Percentiles rank a stretch among this genome's conserved stretches.
These are phyloP conservation scores for Solanum neorickii DNA, from an alignment of 257 asterid species.

Conservation along the genomic window DNA sequence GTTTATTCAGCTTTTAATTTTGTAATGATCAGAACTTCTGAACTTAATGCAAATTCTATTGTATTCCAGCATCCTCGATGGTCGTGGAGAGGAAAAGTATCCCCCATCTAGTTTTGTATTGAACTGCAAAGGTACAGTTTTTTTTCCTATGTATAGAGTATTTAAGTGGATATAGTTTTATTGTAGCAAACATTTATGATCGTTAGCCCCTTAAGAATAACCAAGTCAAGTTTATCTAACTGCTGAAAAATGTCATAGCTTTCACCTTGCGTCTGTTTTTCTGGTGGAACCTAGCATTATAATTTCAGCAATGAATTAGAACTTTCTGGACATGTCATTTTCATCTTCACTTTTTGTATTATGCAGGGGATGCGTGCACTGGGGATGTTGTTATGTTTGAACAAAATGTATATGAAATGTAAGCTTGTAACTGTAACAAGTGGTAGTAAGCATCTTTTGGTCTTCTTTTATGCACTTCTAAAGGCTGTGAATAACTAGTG, in stretches of 20 bases:
- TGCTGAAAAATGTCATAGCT: not conserved
- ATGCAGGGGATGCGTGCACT: conserved; percentile 84
- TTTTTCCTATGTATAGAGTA: not conserved
- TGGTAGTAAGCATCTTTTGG: not conserved
- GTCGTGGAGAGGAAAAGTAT: conserved; percentile 69
- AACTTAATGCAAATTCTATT: not conserved
- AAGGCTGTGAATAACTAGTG: not conserved
- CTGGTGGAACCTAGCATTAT: not conserved
- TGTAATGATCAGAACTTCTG: not conserved
- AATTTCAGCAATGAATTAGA: not conserved
- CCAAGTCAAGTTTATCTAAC: not conserved
- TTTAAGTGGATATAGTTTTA: not conserved
- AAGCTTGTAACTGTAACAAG: conserved; percentile 12
- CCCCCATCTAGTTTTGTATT: conserved; percentile 65
- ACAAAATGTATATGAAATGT: conserved; percentile 85
- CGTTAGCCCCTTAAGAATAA: not conserved
- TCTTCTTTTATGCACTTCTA: not conserved
- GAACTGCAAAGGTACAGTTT: conserved; percentile 63
- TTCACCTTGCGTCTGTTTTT: not conserved
- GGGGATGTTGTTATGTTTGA: conserved; percentile 82
- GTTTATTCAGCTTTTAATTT: not conserved
- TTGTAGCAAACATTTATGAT: not conserved
- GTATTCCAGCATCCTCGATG: conserved; percentile 44
- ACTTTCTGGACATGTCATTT: not conserved
- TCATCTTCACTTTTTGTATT: not conserved